Conservation (phyloP, 2,329 filamentous ascomycete genomes). For the Purpureocillium takamizusanense region DNA sequence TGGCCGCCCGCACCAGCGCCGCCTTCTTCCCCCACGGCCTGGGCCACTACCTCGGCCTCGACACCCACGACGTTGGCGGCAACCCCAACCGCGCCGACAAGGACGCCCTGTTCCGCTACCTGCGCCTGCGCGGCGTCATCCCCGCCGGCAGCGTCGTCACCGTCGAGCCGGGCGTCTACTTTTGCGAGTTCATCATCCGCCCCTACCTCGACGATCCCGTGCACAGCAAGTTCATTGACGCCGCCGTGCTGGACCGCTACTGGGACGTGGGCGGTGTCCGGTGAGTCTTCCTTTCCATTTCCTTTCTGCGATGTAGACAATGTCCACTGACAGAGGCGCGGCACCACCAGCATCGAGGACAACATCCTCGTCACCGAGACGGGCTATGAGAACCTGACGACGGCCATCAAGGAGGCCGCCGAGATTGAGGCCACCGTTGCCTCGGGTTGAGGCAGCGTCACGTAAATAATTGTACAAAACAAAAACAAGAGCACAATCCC, state of each 20-base stretch:
- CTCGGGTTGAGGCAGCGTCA: not conserved
- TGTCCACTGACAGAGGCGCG: too few relatives aligned
- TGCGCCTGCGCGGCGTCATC: slow-evolving; percentile 67
- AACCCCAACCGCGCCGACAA: slow-evolving; percentile 69
- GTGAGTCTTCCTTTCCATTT: slow-evolving; percentile 25
- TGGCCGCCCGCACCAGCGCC: slow-evolving; percentile 68
- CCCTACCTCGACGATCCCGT: slow-evolving; percentile 66
- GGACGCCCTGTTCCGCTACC: slow-evolving; percentile 79
- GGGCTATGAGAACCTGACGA: slow-evolving; percentile 65
- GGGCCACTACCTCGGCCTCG: slow-evolving; percentile 85
- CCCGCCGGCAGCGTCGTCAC: slow-evolving; percentile 81
- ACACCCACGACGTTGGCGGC: slow-evolving; percentile 81
- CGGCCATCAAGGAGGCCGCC: slow-evolving; percentile 57
- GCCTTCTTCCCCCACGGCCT: slow-evolving; percentile 90
- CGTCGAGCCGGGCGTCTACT: slow-evolving; percentile 92
- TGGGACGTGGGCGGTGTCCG: slow-evolving; percentile 74
- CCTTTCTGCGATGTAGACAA: slow-evolving; percentile 53
- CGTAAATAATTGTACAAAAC: too few relatives aligned
- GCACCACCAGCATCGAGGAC: slow-evolving; percentile 56
- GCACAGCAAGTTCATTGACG: slow-evolving; percentile 69
- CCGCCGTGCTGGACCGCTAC: slow-evolving; percentile 63
- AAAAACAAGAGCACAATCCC: too few relatives aligned
- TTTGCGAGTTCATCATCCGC: slow-evolving; percentile 80
- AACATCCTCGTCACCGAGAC: slow-evolving; percentile 63
- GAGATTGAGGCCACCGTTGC: slow-evolving; percentile 40